These are phyloP conservation scores for Apiotrichum sp. DNA, from an alignment of 1,284 basidiomycete species.

Conservation along the genomic window DNA sequence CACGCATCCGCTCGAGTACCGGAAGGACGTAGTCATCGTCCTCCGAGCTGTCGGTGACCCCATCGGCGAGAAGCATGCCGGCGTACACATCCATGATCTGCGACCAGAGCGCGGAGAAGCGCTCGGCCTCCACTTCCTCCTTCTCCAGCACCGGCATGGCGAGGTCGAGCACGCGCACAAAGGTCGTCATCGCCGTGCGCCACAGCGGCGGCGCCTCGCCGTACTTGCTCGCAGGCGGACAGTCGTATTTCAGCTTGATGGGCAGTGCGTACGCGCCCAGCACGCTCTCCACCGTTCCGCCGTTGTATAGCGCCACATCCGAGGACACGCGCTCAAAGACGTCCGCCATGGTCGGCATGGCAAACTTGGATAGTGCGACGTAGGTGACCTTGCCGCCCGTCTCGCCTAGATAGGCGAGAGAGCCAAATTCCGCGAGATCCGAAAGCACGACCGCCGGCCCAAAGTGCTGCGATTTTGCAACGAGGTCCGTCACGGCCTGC, in stretches of 20 bases:
- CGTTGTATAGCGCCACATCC: constrained; percentile 55
- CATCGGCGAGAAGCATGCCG: constrained; percentile 67
- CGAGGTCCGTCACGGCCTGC: constrained; percentile 62
- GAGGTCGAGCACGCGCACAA: constrained; percentile 21
- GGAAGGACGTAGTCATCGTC: constrained; percentile 83
- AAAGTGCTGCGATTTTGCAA: constrained; percentile 53
- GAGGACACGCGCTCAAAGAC: constrained; percentile 50
- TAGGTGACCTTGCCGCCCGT: constrained; percentile 72
- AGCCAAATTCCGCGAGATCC: constrained; percentile 77
- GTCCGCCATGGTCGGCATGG: constrained; percentile 74
- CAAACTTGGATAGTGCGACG: constrained; percentile 75
- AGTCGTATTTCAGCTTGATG: constrained; percentile 89
- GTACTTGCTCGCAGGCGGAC: constrained; percentile 76
- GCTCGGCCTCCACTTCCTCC: constrained; percentile 54
- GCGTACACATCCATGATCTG: constrained; percentile 77
- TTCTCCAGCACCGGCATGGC: constrained; percentile 15
- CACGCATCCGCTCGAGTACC: constrained; percentile 70
- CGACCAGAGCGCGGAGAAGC: constrained; percentile 72
- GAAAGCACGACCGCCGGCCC: constrained; percentile 67
- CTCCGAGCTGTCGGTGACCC: constrained; percentile 57
- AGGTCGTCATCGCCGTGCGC: constrained; percentile 58
- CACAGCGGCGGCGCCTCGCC: constrained; percentile 79
- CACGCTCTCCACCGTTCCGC: constrained; percentile 75
- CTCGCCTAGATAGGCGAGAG: constrained; percentile 73
- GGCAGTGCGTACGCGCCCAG: constrained; percentile 83